phyloP scores from a whole-genome alignment of 441 rosid species.

The Pelargonium fulgidum region DNA sequence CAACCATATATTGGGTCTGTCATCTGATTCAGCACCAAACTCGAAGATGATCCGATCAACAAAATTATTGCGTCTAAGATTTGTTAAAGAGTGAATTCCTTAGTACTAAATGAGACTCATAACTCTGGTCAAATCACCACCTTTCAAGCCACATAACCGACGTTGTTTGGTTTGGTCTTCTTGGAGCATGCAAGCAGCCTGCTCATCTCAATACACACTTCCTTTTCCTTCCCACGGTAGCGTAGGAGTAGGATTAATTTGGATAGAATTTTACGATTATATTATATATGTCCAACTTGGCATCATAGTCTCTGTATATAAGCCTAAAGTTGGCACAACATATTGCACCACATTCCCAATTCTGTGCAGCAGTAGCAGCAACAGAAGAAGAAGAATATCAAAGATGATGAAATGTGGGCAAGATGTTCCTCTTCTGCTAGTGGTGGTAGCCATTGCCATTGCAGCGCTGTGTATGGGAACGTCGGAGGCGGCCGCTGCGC shows the following conservation, averaged over 20 bases:
- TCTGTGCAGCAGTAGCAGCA: background rate
- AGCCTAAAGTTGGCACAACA: background rate
- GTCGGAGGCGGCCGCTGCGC: conserved; percentile 38
- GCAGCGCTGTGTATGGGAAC: conserved; percentile 26
- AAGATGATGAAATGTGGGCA: background rate
- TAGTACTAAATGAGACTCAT: too few species aligned
- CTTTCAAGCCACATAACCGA: too few species aligned
- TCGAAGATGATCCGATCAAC: too few species aligned
- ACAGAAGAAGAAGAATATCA: conserved; percentile 16
- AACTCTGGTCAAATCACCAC: too few species aligned
- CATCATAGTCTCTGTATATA: background rate
- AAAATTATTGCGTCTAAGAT: too few species aligned
- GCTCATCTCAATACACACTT: background rate
- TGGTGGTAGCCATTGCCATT: conserved; percentile 6
- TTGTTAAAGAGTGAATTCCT: too few species aligned
- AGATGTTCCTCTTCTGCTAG: conserved; percentile 12
- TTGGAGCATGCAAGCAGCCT: conserved; percentile 32
- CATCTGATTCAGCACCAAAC: too few species aligned
- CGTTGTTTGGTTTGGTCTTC: too few species aligned
- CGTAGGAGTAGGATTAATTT: background rate
- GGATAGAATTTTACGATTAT: background rate
- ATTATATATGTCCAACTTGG: background rate
- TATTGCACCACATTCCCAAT: background rate
- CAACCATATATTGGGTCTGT: too few species aligned
- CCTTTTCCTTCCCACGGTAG: conserved; percentile 22